phyloP scores from a whole-genome alignment of 1,139 yeast genomes.

The Candida tropicalis region DNA sequence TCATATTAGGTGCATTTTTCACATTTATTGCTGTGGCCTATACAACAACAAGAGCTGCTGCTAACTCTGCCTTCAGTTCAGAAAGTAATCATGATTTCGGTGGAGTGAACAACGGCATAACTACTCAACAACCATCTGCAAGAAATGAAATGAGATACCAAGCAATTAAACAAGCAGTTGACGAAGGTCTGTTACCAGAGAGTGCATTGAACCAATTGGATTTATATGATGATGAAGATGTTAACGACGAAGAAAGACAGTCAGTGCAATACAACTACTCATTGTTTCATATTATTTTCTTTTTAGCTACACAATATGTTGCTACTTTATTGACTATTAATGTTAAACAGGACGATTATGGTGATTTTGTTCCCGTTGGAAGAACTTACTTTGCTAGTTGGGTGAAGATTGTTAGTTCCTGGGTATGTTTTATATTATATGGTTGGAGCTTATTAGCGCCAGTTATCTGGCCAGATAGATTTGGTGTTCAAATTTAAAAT shows the following conservation, averaged over 20 bases:
- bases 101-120: conserved; percentile 14
- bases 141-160: conserved; percentile 81
- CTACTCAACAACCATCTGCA: conserved; percentile 56
- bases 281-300: conserved; percentile 86
- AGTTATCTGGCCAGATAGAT: conserved; percentile 85
- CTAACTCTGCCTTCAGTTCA: conserved; percentile 59
- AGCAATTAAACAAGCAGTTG: conserved; percentile 91
- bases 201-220: conserved; percentile 80
- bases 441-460: conserved; percentile 95
- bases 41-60: conserved; percentile 96
- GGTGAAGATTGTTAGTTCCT: conserved; percentile 89
- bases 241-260: conserved; percentile 60
- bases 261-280: conserved; percentile 85
- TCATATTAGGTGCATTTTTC: conserved; percentile 87
- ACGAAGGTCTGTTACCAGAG: conserved; percentile 91
- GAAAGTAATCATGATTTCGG: conserved; percentile 19
- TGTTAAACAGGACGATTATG: conserved; percentile 80
- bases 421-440: conserved; percentile 86
- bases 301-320: conserved; percentile 95
- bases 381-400: conserved; percentile 93
- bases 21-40: conserved; percentile 96
- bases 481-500: conserved; percentile 42
- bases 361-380: conserved; percentile 95
- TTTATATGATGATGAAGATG: conserved; percentile 51
- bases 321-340: conserved; percentile 92